Evolutionary conservation across 179 eudicot genomes (phyloP).

Genomic region (Beta corolliflora): DNA sequence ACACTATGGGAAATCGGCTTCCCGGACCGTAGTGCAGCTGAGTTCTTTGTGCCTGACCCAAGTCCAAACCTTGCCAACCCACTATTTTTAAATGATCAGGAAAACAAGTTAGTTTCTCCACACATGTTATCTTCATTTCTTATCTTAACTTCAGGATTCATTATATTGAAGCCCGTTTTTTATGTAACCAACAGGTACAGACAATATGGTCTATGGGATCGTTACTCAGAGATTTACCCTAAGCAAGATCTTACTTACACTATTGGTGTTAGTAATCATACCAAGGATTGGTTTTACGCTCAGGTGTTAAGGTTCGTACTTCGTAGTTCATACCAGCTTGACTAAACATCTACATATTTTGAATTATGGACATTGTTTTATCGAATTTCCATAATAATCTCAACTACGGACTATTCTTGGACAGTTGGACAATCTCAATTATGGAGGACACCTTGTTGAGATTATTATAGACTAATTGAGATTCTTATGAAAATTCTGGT

Average conservation of each 20-base stretch:
- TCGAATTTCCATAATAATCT: too few relatives aligned
- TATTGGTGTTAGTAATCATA: constrained; percentile 49
- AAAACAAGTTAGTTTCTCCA: constrained; percentile 24
- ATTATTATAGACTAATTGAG: too few relatives aligned
- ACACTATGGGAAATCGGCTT: constrained; percentile 57
- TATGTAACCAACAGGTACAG: constrained; percentile 47
- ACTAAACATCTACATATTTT: too few relatives aligned
- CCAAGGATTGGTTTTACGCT: constrained; percentile 74
- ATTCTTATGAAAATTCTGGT: too few relatives aligned
- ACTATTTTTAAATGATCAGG: constrained; percentile 20
- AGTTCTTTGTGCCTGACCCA: constrained; percentile 52
- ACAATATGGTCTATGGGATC: constrained; percentile 90
- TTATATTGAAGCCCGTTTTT: background rate
- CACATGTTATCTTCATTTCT: background rate
- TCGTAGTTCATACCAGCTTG: background rate
- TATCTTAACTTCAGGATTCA: background rate
- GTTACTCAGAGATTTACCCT: constrained; percentile 68
- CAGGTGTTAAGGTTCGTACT: constrained; percentile 60
- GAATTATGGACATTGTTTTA: too few relatives aligned
- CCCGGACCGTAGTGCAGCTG: constrained; percentile 62
- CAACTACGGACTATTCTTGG: too few relatives aligned
- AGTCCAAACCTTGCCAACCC: constrained; percentile 29
- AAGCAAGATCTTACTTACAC: constrained; percentile 57
- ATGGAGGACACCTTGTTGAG: too few relatives aligned
- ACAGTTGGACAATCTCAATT: too few relatives aligned